Base-by-base conservation (phyloP, 345 rosid species). In the Hibiscus trionum region DNA sequence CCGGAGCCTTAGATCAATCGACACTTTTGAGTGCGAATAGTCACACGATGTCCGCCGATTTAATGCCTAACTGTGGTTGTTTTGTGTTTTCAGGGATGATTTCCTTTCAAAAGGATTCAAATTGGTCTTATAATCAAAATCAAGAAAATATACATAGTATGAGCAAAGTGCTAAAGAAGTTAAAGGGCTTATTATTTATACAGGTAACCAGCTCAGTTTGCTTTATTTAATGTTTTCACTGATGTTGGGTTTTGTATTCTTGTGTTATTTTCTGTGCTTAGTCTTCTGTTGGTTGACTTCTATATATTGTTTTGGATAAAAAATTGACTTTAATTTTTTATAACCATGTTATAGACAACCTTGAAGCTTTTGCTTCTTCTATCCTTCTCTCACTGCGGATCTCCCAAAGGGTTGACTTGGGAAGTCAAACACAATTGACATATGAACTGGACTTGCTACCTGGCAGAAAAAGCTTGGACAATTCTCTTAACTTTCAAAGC, bases 61-160 rank as follows among this genome's bases (percentile, higher is more conserved):
- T 47, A 11, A 12, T 16, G 71, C 52, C 4, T 56, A 57, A 39
- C 4, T 57, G 73, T 15, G 21, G 7, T 60, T 12, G 21, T 19
- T 58, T 27, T 16, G 4, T 29, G 29, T 29, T 26, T 27, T 57
- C 82, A 88, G 93, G 82, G 89, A 88, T 79, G 87, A 80, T 79
- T 88, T 86, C 77, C 56, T 88, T 55, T 86, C 90, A 0, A 79
- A 79, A 60, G 90, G 89, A 7, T 88, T 88, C 80, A 86, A 88
- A 42, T 70, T 88, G 82, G 83, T 82, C 75, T 72, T 88, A 72
- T 86, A 66, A 78, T 65, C 69, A 49, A 49, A 16, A 29, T 50
- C 24, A 29, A 66, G 44, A 42, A 67, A 47, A 31, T 26, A 61
- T 33, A 61, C 10, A 59, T 26, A 66, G 39, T 47, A 37, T 27